Evolutionary conservation across 441 rosid species (phyloP), one percentile per base, ranked within the genome.

Genomic region (Populus trichocarpa): DNA sequence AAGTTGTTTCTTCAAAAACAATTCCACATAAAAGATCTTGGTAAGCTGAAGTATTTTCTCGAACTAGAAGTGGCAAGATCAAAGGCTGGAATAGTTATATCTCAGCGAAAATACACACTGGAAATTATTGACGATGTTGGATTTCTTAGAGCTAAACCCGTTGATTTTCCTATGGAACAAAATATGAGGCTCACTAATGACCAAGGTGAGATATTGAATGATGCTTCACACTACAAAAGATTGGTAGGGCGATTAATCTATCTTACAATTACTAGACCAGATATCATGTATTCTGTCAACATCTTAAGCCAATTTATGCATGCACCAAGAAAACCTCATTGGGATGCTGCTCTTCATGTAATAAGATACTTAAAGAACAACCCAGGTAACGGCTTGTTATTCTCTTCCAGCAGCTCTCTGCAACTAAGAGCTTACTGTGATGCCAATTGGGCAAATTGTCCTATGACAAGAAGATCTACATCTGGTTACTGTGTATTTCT

Each of bases 1-100:
- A 33, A 33, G 1, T 0, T 0, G 1, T 70, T 6, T 5, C 14
- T 35, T 0, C 5, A 70, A 1, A 2, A 30, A 1, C 22, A 33
- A 5, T 70, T 33, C 0, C 22, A 20, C 0, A 70, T 70, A 3
- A 35, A 35, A 5, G 25, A 35, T 0, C 25, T 18, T 0, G 57
- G 26, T 0, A 23, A 14, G 3, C 4, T n/a, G 0, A 69, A 22
- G 2, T 69, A 36, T 4, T 70, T 70, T 5, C 40, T 70, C 0
- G 57, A 30, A 0, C 0, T 70, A 0, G 22, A 70, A 18, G 12
- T 70, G 36, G 30, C 32, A n/a, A 38, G 78, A 16, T 38, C 64
- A 11, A n/a, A n/a, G 1, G 36, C 20, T 69, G 11, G n/a, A 16
- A 35, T 13, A 28, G 20, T 35, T 67, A 65, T 75, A 1, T 35